Conservation (phyloP, 129 eudicot genomes). For the Oenanthe sinensis region DNA sequence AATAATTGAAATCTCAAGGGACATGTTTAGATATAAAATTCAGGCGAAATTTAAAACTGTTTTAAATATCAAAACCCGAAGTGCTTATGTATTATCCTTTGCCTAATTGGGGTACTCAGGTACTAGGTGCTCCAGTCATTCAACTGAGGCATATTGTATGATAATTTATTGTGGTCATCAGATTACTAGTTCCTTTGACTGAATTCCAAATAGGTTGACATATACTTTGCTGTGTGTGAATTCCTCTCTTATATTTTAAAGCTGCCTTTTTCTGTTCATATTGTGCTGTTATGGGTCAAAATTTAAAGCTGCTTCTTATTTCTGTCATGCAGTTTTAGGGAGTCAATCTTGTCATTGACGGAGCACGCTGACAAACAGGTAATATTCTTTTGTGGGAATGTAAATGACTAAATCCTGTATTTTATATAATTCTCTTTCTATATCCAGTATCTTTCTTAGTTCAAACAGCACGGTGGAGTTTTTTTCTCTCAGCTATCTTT, state of each 20-base stretch:
- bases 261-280: background rate
- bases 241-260: background rate
- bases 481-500: background rate
- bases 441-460: background rate
- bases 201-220: background rate
- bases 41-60: background rate
- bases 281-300: background rate
- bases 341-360: slow-evolving; percentile 73
- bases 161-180: background rate
- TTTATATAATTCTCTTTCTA: background rate
- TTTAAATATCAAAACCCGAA: background rate
- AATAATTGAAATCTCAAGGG: background rate
- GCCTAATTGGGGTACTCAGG: background rate
- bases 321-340: slow-evolving; percentile 61
- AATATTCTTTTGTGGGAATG: background rate
- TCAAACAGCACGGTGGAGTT: background rate
- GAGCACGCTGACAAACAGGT: slow-evolving; percentile 87
- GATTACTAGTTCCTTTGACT: background rate
- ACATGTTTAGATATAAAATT: background rate
- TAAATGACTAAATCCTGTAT: background rate
- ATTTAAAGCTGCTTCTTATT: background rate
- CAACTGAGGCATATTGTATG: background rate
- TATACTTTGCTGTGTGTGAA: background rate
- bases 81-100: background rate
- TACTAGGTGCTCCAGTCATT: background rate